Base-by-base conservation (phyloP, 306 rosid genomes). In the Clitoria ternatea region DNA sequence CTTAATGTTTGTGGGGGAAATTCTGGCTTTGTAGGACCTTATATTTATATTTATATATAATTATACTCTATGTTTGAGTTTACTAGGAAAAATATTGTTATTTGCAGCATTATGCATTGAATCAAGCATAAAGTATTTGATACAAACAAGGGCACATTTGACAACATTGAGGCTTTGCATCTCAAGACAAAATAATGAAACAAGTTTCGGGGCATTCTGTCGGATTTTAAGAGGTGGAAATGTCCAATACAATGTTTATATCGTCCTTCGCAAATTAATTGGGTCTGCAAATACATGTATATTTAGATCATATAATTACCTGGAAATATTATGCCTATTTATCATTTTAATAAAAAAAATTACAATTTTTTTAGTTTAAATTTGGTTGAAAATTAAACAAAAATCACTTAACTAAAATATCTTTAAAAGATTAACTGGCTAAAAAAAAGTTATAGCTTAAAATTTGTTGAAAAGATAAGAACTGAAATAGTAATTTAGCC, bases 91-190 rank as follows among this genome's bases (percentile, higher is more conserved):
- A 56, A 56, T 57, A 20, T n/a, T 48, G 81, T 72, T 56, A 10
- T 22, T 33, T 65, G 43, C 8, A n/a, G 85, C 69, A 83, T 85
- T 85, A 81, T 85, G 53, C 69, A 77, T 80, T 69, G 70, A 40
- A 77, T 50, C 55, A 66, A 62, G 40, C 61, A 49, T 66, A 39
- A 49, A 61, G 32, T 48, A 61, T 72, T 54, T 53, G 88, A 76
- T 39, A 45, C 24, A 81, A 87, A 71, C 85, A 20, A 81, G 69
- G 62, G 40, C 24, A 4, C 12, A 9, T 24, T 66, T 12, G 22
- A 13, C 17, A 70, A 42, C 5, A 55, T 45, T 33, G 15, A 39
- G 20, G 44, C 9, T 27, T 43, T 40, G 62, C 39, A 6, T 75
- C 2, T 75, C 2, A 69, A 56, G 82, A 74, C 53, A 52, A 57